Percentiles rank a stretch among this genome's conserved stretches.
phyloP scores from a whole-genome alignment of 116 monocot species.

The Iris pallida region DNA sequence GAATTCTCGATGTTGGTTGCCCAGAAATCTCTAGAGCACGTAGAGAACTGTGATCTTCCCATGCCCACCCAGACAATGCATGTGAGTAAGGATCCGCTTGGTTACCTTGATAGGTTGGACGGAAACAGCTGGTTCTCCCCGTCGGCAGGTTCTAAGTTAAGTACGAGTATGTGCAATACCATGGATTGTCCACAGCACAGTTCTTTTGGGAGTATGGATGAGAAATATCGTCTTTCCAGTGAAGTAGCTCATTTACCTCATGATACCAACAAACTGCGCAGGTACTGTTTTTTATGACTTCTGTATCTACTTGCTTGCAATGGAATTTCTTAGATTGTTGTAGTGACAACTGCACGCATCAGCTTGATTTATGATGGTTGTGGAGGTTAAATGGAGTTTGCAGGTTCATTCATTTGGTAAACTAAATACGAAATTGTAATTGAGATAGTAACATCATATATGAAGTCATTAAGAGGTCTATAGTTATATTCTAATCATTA shows the following conservation, averaged over 20 bases:
- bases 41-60: constrained; percentile 93
- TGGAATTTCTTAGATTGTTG: no score
- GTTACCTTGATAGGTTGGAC: constrained; percentile 32
- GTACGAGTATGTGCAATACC: constrained; percentile 11
- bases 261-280: constrained; percentile 26
- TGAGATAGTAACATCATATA: no score
- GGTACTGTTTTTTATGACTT: constrained; percentile 22
- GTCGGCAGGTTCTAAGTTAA: constrained; percentile 30
- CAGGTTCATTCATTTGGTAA: no score
- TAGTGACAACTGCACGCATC: no score
- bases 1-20: constrained; percentile 83
- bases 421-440: no score
- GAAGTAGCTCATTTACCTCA: background rate
- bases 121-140: constrained; percentile 23
- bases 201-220: constrained; percentile 21
- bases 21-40: constrained; percentile 50
- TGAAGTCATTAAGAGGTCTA: no score
- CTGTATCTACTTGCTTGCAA: no score
- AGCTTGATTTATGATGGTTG: no score
- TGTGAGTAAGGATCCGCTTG: constrained; percentile 38
- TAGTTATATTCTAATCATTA: no score
- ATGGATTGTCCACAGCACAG: constrained; percentile 16
- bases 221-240: constrained; percentile 15
- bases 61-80: constrained; percentile 37
- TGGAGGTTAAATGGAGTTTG: no score